These are phyloP conservation scores for Blastobotrys serpentis DNA, from an alignment of 1,139 yeast species.

Conservation along the genomic window DNA sequence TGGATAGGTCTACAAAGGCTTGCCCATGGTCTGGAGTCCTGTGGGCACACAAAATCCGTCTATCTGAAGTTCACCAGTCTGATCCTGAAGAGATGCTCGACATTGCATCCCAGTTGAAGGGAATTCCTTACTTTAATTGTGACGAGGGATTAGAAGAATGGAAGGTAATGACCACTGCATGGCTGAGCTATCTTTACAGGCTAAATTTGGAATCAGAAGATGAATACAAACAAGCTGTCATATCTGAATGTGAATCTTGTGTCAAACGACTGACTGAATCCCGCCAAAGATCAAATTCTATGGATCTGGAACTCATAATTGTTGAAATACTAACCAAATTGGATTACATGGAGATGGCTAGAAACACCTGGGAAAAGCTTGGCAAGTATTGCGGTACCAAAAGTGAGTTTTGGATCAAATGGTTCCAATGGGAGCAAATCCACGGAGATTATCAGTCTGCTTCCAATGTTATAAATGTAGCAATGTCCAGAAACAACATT, in stretches of 20 bases:
- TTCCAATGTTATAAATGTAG: conserved; percentile 38
- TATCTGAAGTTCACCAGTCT: conserved; percentile 13
- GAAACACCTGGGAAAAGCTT: conserved; percentile 36
- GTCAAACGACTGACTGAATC: conserved; percentile 1
- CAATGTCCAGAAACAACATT: conserved; percentile 38
- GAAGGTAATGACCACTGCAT: conserved; percentile 41
- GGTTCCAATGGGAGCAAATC: conserved; percentile 43
- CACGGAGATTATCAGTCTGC: conserved; percentile 33
- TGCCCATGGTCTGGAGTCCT: conserved; percentile 33
- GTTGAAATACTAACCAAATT: conserved; percentile 12
- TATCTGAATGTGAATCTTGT: not conserved
- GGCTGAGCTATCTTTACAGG: conserved; percentile 32
- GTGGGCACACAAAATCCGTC: conserved; percentile 31
- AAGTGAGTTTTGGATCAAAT: conserved; percentile 52
- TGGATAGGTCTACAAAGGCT: conserved; percentile 28
- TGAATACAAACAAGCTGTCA: not conserved
- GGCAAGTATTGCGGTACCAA: conserved; percentile 38
- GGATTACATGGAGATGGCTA: conserved; percentile 30
- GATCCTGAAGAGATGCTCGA: conserved; percentile 16
- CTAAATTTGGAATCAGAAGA: conserved; percentile 4
- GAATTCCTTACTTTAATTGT: conserved; percentile 18
- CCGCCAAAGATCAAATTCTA: conserved; percentile 8
- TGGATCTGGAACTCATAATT: conserved; percentile 14
- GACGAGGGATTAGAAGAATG: conserved; percentile 37
- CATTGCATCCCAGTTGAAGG: conserved; percentile 15